phyloP scores from a whole-genome alignment of 768 basidiomycete species.

The Polyporus arcularius region DNA sequence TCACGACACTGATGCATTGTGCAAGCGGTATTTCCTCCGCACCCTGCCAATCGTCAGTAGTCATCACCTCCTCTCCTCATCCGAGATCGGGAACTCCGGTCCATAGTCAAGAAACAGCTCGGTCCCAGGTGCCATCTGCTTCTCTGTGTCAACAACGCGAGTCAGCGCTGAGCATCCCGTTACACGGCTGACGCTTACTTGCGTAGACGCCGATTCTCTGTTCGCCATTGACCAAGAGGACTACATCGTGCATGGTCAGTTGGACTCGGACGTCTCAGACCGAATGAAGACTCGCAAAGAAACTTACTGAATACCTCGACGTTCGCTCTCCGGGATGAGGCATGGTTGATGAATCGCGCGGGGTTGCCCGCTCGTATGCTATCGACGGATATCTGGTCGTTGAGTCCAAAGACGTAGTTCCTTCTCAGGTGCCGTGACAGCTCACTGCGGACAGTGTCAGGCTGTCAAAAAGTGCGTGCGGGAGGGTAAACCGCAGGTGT shows the following conservation, averaged over 20 bases:
- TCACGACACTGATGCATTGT: too few species aligned
- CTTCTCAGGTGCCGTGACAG: slow-evolving; percentile 49
- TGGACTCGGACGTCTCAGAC: slow-evolving; percentile 2
- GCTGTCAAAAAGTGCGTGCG: not conserved
- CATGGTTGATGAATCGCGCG: slow-evolving; percentile 72
- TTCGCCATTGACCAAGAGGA: slow-evolving; percentile 62
- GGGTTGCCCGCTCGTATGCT: slow-evolving; percentile 57
- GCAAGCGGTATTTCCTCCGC: too few species aligned
- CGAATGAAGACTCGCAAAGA: not conserved
- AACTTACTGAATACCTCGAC: slow-evolving; percentile 47
- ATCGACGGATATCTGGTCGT: slow-evolving; percentile 51
- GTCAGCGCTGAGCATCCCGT: not conserved
- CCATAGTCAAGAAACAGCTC: slow-evolving; percentile 67
- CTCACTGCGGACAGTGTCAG: slow-evolving; percentile 30
- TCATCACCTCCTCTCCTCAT: not conserved
- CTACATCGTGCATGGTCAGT: slow-evolving; percentile 32
- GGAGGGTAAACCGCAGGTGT: not conserved
- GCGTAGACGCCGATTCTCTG: slow-evolving; percentile 67
- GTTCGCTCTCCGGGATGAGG: slow-evolving; percentile 37
- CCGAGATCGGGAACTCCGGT: slow-evolving; percentile 40
- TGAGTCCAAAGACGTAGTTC: slow-evolving; percentile 64
- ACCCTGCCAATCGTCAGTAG: too few species aligned
- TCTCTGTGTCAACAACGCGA: slow-evolving; percentile 31
- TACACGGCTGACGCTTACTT: slow-evolving; percentile 38
- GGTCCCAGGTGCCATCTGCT: slow-evolving; percentile 41